phyloP scores from a whole-genome alignment of 495 filamentous ascomycete genomes.

The Rhypophila decipiens region DNA sequence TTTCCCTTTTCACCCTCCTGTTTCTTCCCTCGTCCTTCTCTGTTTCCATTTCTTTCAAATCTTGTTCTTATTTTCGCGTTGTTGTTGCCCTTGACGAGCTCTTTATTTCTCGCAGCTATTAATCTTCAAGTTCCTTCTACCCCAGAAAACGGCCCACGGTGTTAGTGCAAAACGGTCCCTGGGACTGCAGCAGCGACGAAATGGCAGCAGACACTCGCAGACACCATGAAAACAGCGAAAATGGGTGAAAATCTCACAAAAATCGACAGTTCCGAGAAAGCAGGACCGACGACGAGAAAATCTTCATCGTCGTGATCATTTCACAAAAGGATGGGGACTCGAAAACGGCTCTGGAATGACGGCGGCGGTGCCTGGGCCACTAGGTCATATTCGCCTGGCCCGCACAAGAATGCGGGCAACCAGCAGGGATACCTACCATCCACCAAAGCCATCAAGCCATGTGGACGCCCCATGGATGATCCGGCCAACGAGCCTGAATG shows the following conservation, averaged over 20 bases:
- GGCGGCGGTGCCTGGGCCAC: constrained; percentile 10
- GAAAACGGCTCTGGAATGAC: constrained; percentile 8
- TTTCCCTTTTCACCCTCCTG: constrained; percentile 24
- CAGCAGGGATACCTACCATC: constrained; percentile 11
- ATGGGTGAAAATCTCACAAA: neutral
- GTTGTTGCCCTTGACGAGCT: constrained; percentile 18
- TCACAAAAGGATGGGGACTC: neutral
- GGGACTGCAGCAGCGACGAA: neutral
- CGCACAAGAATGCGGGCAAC: constrained; percentile 14
- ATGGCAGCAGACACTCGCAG: neutral
- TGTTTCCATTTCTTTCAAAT: constrained; percentile 11
- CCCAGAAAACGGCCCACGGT: constrained; percentile 13
- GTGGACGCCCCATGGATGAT: constrained; percentile 10
- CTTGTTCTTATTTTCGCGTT: constrained; percentile 10
- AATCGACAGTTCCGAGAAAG: neutral
- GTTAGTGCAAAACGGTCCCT: constrained; percentile 19
- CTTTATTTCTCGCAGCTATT: constrained; percentile 4
- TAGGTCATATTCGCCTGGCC: constrained; percentile 1
- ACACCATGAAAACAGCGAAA: neutral
- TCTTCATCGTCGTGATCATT: neutral
- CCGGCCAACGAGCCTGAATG: constrained; percentile 7
- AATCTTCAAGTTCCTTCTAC: constrained; percentile 17
- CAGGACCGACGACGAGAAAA: neutral
- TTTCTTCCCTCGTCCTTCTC: constrained; percentile 11
- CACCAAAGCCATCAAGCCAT: constrained; percentile 17